These are phyloP conservation scores for Annulohypoxylon maeteangense DNA, from an alignment of 495 filamentous ascomycete genomes.

Conservation along the genomic window DNA sequence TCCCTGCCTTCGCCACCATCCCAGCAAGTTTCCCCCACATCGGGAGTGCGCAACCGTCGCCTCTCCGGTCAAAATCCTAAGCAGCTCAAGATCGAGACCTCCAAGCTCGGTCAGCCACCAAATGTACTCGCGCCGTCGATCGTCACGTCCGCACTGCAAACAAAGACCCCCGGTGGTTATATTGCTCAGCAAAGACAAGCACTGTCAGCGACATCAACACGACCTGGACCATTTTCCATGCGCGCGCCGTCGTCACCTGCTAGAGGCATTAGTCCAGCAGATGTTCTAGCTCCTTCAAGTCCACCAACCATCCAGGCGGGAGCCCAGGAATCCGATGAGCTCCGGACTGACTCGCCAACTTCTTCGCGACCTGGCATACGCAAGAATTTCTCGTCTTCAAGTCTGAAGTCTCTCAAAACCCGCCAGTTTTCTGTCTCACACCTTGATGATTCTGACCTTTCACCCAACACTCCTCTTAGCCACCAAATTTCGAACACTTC, in stretches of 20 bases:
- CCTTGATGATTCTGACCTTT: constrained; percentile 73
- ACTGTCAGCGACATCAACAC: constrained; percentile 52
- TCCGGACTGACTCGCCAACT: constrained; percentile 54
- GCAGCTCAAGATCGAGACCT: constrained; percentile 91
- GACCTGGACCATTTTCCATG: constrained; percentile 47
- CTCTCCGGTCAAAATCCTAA: constrained; percentile 81
- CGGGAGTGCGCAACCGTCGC: constrained; percentile 80
- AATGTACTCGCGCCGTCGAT: constrained; percentile 50
- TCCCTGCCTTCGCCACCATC: constrained; percentile 57
- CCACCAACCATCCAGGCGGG: constrained; percentile 25
- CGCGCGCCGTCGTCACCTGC: constrained; percentile 49
- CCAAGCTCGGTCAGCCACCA: constrained; percentile 56
- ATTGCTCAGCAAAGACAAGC: constrained; percentile 60
- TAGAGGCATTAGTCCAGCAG: constrained; percentile 43
- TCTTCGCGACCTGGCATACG: constrained; percentile 64
- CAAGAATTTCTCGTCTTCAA: constrained; percentile 84
- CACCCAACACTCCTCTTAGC: constrained; percentile 78
- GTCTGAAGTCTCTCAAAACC: constrained; percentile 73
- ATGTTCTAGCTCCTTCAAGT: constrained; percentile 48
- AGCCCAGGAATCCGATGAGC: constrained; percentile 43
- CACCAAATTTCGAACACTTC: constrained; percentile 68
- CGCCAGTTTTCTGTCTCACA: constrained; percentile 81
- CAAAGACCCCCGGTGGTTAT: constrained; percentile 55
- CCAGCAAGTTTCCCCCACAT: constrained; percentile 50
- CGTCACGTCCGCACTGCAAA: constrained; percentile 54